Evolutionary conservation across 768 basidiomycete genomes (phyloP).

Genomic region (Zangia roseola): DNA sequence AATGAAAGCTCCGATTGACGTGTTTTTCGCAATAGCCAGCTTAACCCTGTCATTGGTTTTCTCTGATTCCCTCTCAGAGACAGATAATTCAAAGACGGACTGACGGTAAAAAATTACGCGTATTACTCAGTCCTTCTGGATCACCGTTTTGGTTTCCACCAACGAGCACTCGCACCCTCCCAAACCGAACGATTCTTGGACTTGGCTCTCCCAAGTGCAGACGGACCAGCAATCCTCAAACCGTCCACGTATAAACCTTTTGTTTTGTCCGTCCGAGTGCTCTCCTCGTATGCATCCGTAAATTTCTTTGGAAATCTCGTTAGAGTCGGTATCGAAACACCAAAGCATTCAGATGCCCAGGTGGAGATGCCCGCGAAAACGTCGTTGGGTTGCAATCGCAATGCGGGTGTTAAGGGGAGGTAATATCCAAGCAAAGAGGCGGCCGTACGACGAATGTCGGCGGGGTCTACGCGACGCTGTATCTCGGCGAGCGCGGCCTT

Average conservation of each 20-base stretch:
- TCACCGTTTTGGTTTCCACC: slow-evolving; percentile 21
- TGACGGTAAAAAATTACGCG: too few relatives aligned
- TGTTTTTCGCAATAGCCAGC: background rate
- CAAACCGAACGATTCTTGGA: slow-evolving; percentile 25
- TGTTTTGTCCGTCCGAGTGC: slow-evolving; percentile 1
- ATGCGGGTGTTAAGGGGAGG: slow-evolving; percentile 44
- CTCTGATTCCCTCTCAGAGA: too few relatives aligned
- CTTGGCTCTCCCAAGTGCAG: slow-evolving; percentile 20
- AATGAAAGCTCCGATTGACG: background rate
- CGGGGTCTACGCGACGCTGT: slow-evolving; percentile 40
- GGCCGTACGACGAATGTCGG: slow-evolving; percentile 59
- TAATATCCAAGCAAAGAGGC: slow-evolving; percentile 74
- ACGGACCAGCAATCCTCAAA: slow-evolving; percentile 11
- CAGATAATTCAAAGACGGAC: too few relatives aligned
- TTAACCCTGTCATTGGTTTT: too few relatives aligned
- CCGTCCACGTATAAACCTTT: slow-evolving; percentile 27
- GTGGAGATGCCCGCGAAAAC: slow-evolving; percentile 57
- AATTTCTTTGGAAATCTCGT: slow-evolving; percentile 23
- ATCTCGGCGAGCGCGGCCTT: slow-evolving; percentile 30
- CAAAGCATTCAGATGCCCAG: slow-evolving; percentile 46
- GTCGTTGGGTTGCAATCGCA: slow-evolving; percentile 43
- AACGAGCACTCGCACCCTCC: slow-evolving; percentile 17
- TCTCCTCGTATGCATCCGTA: slow-evolving; percentile 21
- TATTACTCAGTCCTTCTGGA: too few relatives aligned
- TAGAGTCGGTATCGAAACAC: slow-evolving; percentile 18